Base-by-base conservation (phyloP, 1,139 yeast species). In the Saccharomyces hybrid region DNA sequence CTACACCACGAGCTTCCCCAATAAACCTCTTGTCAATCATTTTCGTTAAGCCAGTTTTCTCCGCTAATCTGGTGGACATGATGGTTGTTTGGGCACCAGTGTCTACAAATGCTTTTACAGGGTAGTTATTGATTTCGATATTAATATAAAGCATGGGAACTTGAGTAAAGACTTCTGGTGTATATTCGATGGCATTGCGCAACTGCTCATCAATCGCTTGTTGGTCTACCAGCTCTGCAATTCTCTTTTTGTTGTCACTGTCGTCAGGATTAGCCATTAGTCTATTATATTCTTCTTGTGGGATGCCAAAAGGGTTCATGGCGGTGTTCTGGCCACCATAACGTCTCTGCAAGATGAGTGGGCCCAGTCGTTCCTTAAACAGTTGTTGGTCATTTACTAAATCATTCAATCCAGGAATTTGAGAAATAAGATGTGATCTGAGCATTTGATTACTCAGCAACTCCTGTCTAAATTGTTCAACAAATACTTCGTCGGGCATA, bases 81-180 rank as follows among this genome's bases (percentile, higher is more conserved):
- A 91, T 85, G 0, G 99, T 90, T 47, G 83, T 77, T 69, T 90
- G 97, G 0, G 99, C 99, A 2, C 99, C 99, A 0, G 97, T 83
- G 67, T 93, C 99, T 11, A 93, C 96, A 74, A 93, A 88, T 0
- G 98, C 98, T 68, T 88, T 88, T 7, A 90, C 87, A 25, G 84
- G 82, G 51, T 79, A 77, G 0, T 95, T 93, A 64, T 91, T 90
- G 27, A 93, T 85, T 57, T 81, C 83, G 52, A 90, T 77, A 55
- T 84, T 77, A 23, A 93, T 82, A 71, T 84, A 91, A 52, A 93
- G 76, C 96, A 95, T 90, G 46, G 81, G 81, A 3, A 93, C 95
- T 0, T 79, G 72, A 0, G 91, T 84, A 70, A 93, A 93, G 46
- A 88, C 80, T 69, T 93, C 99, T 0, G 99, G 99, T 8, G 91